These are phyloP conservation scores for Leccinum barrowsii DNA, from an alignment of 768 basidiomycete genomes.

Conservation along the genomic window DNA sequence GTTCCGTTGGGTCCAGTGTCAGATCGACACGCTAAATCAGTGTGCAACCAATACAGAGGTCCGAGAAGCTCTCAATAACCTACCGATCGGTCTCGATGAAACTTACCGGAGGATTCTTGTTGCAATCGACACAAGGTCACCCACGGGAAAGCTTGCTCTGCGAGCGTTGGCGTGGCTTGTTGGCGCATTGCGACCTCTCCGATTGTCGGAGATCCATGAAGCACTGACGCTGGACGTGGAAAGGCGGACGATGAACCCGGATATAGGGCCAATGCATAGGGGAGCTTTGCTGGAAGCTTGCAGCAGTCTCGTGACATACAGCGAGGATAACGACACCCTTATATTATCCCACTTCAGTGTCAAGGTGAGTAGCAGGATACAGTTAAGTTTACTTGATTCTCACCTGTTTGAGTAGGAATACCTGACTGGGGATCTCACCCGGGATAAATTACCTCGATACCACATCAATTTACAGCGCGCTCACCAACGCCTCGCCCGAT, in stretches of 20 bases:
- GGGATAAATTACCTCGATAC: not conserved
- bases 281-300: constrained; percentile 11
- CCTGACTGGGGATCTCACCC: constrained; percentile 2
- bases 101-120: constrained; percentile 22
- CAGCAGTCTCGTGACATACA: constrained; percentile 14
- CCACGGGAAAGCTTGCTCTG: constrained; percentile 1
- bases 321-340: constrained; percentile 7
- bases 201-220: constrained; percentile 9
- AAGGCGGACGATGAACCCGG: constrained; percentile 2
- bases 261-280: constrained; percentile 3
- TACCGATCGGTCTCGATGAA: constrained; percentile 18
- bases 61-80: constrained; percentile 11
- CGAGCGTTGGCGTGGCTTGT: constrained; percentile 19
- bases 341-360: constrained; percentile 24
- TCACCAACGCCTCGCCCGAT: constrained; percentile 4
- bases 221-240: constrained; percentile 11
- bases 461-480: constrained; percentile 3
- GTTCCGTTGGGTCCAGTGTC: constrained; percentile 25
- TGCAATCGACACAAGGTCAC: constrained; percentile 3
- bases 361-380: constrained; percentile 9
- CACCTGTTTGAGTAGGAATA: constrained; percentile 7
- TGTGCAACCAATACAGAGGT: constrained; percentile 11
- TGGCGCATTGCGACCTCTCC: constrained; percentile 13
- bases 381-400: not conserved
- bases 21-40: constrained; percentile 11